Conservation (phyloP, 176 grass and related monocot genomes). For the Hordeum marinum region DNA sequence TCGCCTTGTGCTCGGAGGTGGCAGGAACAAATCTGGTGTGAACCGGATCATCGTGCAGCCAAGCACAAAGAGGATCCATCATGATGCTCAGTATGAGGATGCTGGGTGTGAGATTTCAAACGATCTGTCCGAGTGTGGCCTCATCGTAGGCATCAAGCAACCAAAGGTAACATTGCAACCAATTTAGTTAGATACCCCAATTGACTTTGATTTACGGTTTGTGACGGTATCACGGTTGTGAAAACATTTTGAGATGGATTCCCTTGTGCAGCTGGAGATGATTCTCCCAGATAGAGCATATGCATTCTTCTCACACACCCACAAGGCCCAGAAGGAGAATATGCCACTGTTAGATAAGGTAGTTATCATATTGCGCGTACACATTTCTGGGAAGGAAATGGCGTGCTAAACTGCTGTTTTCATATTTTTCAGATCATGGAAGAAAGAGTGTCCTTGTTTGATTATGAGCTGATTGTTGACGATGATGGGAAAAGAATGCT, state of each 20-base stretch:
- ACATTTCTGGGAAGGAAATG: neutral
- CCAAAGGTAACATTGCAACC: conserved; percentile 57
- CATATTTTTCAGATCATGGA: conserved; percentile 63
- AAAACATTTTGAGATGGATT: neutral
- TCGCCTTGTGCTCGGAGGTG: conserved; percentile 67
- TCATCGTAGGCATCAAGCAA: conserved; percentile 92
- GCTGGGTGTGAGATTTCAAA: conserved; percentile 84
- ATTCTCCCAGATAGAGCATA: conserved; percentile 82
- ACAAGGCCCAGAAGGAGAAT: conserved; percentile 94
- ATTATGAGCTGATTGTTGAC: conserved; percentile 90
- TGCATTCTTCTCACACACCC: conserved; percentile 90
- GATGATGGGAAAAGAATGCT: conserved; percentile 73
- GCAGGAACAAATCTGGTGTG: conserved; percentile 49
- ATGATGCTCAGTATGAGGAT: conserved; percentile 87
- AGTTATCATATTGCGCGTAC: neutral
- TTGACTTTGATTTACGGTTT: neutral
- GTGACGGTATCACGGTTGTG: neutral
- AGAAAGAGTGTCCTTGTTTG: conserved; percentile 80
- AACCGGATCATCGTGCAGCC: conserved; percentile 80
- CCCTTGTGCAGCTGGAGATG: conserved; percentile 61
- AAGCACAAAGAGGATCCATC: conserved; percentile 87
- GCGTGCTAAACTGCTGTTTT: neutral
- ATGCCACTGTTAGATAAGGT: conserved; percentile 94
- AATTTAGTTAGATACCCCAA: neutral
- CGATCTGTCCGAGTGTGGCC: conserved; percentile 74